A percentile compares a stretch with the other conserved stretches of the same genome.
Evolutionary conservation across 164 flowering plant species (phyloP).

Genomic region (Euptelea pleiosperma): DNA sequence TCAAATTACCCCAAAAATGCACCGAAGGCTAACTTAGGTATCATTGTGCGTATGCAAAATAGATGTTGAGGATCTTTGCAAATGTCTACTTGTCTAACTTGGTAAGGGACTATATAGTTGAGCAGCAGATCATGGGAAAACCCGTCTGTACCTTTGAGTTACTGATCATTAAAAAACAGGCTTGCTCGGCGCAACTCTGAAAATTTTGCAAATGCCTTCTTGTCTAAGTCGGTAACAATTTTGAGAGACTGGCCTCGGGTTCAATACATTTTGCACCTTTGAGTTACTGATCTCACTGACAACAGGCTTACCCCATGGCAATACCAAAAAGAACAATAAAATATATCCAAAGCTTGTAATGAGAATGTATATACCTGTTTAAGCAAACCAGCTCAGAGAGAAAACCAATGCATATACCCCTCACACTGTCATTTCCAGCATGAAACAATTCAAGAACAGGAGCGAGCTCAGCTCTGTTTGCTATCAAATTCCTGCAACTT

Average conservation of each 20-base stretch:
- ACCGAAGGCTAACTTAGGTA: too few relatives aligned
- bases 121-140: too few relatives aligned
- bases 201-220: neutral
- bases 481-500: slow-evolving; percentile 53
- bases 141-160: too few relatives aligned
- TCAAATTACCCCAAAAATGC: too few relatives aligned
- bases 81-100: too few relatives aligned
- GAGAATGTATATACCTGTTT: slow-evolving; percentile 44
- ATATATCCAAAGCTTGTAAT: neutral
- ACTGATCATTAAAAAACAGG: too few relatives aligned
- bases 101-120: too few relatives aligned
- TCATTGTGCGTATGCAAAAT: too few relatives aligned
- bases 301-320: neutral
- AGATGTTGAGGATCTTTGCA: too few relatives aligned
- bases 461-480: slow-evolving; percentile 45
- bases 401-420: slow-evolving; percentile 57
- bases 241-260: neutral
- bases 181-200: too few relatives aligned
- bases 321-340: neutral
- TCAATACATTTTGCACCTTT: neutral
- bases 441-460: slow-evolving; percentile 69
- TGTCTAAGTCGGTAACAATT: too few relatives aligned
- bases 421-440: slow-evolving; percentile 49
- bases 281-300: neutral
- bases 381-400: slow-evolving; percentile 52